These are phyloP conservation scores for Saccharomycopsis vini DNA, from an alignment of 805 yeast species.

Conservation along the genomic window DNA sequence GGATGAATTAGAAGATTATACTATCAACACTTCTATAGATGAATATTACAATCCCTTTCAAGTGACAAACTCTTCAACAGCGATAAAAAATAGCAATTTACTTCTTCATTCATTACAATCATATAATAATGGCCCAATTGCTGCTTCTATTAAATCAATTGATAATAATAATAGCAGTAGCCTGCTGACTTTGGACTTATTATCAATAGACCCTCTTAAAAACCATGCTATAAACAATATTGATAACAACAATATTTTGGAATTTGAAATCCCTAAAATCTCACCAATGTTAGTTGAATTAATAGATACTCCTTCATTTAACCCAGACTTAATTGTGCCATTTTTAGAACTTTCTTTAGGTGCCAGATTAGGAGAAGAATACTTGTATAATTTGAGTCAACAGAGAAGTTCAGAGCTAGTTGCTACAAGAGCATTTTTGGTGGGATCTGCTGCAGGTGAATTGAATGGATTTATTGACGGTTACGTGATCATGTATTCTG, in stretches of 20 bases:
- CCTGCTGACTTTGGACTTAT: too few relatives aligned
- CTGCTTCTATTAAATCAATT: too few relatives aligned
- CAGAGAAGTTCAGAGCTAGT: slow-evolving; percentile 56
- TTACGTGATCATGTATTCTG: slow-evolving; percentile 58
- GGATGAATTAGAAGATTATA: too few relatives aligned
- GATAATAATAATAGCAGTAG: too few relatives aligned
- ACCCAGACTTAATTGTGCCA: slow-evolving; percentile 60
- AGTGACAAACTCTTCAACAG: slow-evolving; percentile 8
- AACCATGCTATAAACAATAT: too few relatives aligned
- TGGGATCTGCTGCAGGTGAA: slow-evolving; percentile 74
- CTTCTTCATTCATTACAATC: too few relatives aligned
- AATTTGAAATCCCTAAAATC: slow-evolving; percentile 33
- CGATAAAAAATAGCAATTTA: slow-evolving; percentile 3
- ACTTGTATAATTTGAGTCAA: slow-evolving; percentile 51
- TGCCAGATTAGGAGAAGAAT: slow-evolving; percentile 48
- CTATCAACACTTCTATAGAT: too few relatives aligned
- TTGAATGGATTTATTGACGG: slow-evolving; percentile 71
- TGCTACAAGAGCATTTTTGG: slow-evolving; percentile 51
- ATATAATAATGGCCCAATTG: background rate
- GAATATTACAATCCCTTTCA: too few relatives aligned
- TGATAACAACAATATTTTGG: slow-evolving; percentile 1
- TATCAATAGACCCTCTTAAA: too few relatives aligned
- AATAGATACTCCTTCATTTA: slow-evolving; percentile 68
- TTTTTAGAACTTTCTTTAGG: slow-evolving; percentile 66
- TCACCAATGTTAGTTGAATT: slow-evolving; percentile 60